Percentiles rank a stretch among this genome's conserved stretches.
Conservation (phyloP, 1,284 basidiomycete species). For the Meira miltonrushii region DNA sequence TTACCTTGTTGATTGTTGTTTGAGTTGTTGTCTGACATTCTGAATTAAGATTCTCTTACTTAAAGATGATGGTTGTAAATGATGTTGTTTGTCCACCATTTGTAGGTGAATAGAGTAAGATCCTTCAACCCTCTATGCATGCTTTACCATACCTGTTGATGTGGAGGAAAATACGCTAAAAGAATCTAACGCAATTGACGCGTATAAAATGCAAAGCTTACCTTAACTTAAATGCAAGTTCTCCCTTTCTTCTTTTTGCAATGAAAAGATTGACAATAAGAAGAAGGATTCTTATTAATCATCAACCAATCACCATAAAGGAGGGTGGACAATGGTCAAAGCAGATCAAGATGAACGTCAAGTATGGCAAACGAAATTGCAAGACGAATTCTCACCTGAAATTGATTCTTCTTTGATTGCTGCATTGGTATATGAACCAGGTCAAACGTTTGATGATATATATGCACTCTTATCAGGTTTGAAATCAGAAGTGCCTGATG, state of each 20-base stretch:
- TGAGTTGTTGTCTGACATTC: neutral
- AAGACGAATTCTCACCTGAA: slow-evolving; percentile 24
- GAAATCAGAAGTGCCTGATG: slow-evolving; percentile 18
- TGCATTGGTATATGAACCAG: slow-evolving; percentile 29
- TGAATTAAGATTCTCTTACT: neutral
- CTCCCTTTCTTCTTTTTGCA: no score
- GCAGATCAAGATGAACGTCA: neutral
- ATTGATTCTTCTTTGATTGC: slow-evolving; percentile 37
- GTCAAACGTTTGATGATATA: slow-evolving; percentile 31
- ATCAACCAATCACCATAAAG: no score
- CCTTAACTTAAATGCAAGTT: no score
- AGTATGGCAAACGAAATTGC: slow-evolving; percentile 17
- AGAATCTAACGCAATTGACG: no score
- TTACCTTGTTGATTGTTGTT: neutral
- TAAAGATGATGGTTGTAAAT: neutral
- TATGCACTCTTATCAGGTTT: slow-evolving; percentile 27
- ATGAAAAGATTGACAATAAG: no score
- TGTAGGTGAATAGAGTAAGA: no score
- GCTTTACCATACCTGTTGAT: no score
- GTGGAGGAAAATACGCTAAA: no score
- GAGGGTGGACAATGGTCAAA: neutral
- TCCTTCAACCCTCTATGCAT: no score
- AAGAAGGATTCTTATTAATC: no score
- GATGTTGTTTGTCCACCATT: no score
- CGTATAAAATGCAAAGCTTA: no score